Evolutionary conservation across 768 basidiomycete species (phyloP), one percentile per base, ranked within the genome.

Genomic region (Termitomyces sp.): DNA sequence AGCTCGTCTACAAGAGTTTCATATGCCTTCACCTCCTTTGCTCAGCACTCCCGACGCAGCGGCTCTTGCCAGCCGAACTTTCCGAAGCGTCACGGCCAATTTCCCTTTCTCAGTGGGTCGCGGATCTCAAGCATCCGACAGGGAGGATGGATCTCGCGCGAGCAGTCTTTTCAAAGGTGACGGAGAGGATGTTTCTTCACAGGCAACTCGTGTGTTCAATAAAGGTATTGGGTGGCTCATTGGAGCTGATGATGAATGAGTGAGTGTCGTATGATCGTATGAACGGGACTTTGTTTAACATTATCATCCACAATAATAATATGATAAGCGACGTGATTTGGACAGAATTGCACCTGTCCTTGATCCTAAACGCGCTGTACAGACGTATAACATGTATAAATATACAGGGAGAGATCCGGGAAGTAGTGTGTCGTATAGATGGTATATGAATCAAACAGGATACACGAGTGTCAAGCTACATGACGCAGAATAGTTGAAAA

Each of bases 191-290:
- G 86, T 91, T 46, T 85, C 87, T 20, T 72, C 83, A n/a, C 87
- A 89, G 67, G 93, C 93, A 2, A 85, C 86, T 53, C 82, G 88
- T 37, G 92, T 86, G 4, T 73, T 98, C 46, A 91, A 92, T 42
- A 89, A 89, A 68, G 96, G 96, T 8, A 92, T 98, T 56, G 96
- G 96, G 34, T 98, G 96, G 96, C 79, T 98, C 34, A 87, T 98
- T 60, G 96, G 96, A 46, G 91, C 87, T 12, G 94, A 95, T 62
- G 88, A 86, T 52, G 71, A 76, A 66, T 65, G 45, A 61, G 56
- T 31, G 20, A 25, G 25, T 25, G 25, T 25, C 25, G 25, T 25
- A 25, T 25, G 25, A 25, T 25, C 25, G 25, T 20, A 38, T 38
- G 32, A 46, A 42, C 12, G 45, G 45, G 40, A 56, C 47, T 29